Evolutionary conservation across 2,329 filamentous ascomycete genomes (phyloP).

Genomic region (Penicillium sp.): DNA sequence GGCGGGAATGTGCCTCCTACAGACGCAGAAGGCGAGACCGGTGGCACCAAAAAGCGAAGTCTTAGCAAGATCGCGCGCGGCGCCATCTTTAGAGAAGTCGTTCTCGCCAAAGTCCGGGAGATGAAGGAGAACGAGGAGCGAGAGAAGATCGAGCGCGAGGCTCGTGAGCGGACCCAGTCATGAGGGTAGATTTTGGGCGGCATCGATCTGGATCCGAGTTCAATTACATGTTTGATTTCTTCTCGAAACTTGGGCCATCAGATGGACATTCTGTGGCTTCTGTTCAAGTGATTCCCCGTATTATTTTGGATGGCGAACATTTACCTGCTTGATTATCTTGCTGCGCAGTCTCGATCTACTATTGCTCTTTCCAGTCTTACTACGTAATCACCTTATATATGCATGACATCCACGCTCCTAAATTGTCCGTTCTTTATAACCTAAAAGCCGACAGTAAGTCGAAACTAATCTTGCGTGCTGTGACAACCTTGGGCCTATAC

Average conservation of each 20-base stretch:
- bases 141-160: constrained; percentile 68
- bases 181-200: constrained; percentile 29
- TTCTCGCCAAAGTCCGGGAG: constrained; percentile 89
- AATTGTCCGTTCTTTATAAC: background rate
- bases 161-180: constrained; percentile 45
- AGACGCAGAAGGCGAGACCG: constrained; percentile 29
- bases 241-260: constrained; percentile 13
- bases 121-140: constrained; percentile 85
- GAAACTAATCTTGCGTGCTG: background rate
- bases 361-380: background rate
- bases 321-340: constrained; percentile 5
- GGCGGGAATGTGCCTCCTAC: constrained; percentile 20
- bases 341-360: background rate
- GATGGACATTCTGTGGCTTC: constrained; percentile 34
- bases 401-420: background rate
- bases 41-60: constrained; percentile 53
- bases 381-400: background rate
- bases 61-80: constrained; percentile 65
- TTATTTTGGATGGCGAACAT: constrained; percentile 16
- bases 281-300: constrained; percentile 39
- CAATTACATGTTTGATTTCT: constrained; percentile 6
- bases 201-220: constrained; percentile 9
- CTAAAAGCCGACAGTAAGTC: background rate
- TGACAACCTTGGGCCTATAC: constrained; percentile 2
- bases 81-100: constrained; percentile 91